A percentile compares a stretch with the other conserved stretches of the same genome.
Evolutionary conservation across 140 eudicot genomes (phyloP).

Genomic region (Flaveria floridana): DNA sequence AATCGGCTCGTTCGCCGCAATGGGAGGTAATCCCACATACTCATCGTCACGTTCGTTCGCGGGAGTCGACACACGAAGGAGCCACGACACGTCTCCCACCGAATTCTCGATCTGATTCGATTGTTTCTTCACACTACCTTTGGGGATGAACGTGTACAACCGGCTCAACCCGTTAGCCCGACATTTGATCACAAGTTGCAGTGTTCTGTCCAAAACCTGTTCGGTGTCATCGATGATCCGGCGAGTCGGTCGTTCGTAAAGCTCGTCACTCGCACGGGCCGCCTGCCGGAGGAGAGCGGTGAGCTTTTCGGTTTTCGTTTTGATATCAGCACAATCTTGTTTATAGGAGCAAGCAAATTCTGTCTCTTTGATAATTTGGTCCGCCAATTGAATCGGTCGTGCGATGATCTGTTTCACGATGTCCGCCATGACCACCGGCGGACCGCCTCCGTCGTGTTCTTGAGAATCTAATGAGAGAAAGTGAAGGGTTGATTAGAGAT

Average conservation of each 20-base stretch:
- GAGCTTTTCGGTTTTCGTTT: slow-evolving; percentile 42
- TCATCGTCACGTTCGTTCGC: slow-evolving; percentile 48
- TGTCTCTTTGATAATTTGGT: slow-evolving; percentile 50
- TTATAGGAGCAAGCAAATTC: slow-evolving; percentile 51
- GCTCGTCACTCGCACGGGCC: slow-evolving; percentile 49
- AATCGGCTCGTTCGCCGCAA: slow-evolving; percentile 59
- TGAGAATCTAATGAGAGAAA: slow-evolving; percentile 27
- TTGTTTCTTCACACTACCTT: slow-evolving; percentile 42
- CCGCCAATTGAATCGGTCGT: slow-evolving; percentile 68
- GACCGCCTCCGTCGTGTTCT: slow-evolving; percentile 34
- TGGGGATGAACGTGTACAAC: slow-evolving; percentile 50
- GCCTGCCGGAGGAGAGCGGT: slow-evolving; percentile 54
- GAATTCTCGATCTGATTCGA: slow-evolving; percentile 45
- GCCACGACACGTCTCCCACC: slow-evolving; percentile 60
- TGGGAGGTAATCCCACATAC: slow-evolving; percentile 56
- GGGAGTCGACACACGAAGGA: slow-evolving; percentile 54
- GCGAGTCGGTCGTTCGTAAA: slow-evolving; percentile 57
- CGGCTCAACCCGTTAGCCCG: slow-evolving; percentile 47
- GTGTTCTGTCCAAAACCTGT: slow-evolving; percentile 45
- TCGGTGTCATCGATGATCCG: slow-evolving; percentile 60
- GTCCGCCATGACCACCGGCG: slow-evolving; percentile 63
- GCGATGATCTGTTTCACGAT: slow-evolving; percentile 62
- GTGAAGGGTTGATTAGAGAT: slow-evolving; percentile 16
- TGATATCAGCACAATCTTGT: slow-evolving; percentile 54
- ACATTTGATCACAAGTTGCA: slow-evolving; percentile 46